Conservation (phyloP, 805 yeast species). For the Metschnikowia anglica region DNA sequence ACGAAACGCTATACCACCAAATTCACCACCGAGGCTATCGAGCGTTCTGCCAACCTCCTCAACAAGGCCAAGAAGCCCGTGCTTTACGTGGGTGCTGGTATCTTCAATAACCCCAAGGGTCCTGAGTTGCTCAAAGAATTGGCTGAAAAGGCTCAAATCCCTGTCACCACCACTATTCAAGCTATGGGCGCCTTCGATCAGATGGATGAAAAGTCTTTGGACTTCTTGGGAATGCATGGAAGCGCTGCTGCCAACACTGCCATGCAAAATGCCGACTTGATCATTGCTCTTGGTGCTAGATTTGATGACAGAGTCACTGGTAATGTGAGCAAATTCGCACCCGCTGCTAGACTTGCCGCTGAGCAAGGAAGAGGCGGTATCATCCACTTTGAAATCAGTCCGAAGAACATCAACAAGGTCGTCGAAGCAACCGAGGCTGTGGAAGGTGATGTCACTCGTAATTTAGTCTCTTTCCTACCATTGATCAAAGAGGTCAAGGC, state of each 20-base stretch:
- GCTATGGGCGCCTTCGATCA: conserved; percentile 95
- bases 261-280: conserved; percentile 89
- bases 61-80: conserved; percentile 86
- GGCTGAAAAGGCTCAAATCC: conserved; percentile 87
- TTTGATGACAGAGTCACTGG: conserved; percentile 98
- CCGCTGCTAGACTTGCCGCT: conserved; percentile 89
- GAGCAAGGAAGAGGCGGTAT: conserved; percentile 90
- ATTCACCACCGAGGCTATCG: conserved; percentile 70
- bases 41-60: conserved; percentile 73
- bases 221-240: conserved; percentile 99
- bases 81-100: conserved; percentile 90
- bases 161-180: conserved; percentile 94
- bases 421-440: conserved; percentile 94
- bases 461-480: conserved; percentile 72
- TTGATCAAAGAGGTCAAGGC: conserved; percentile 59
- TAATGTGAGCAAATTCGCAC: conserved; percentile 83
- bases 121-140: conserved; percentile 77
- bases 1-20: conserved; percentile 70
- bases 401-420: conserved; percentile 97
- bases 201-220: conserved; percentile 82
- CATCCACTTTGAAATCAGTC: conserved; percentile 91
- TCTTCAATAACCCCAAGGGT: conserved; percentile 75
- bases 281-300: conserved; percentile 93
- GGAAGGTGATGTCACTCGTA: conserved; percentile 91
- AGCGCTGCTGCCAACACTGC: conserved; percentile 92